These are phyloP conservation scores for Neurospora tetraspora DNA, from an alignment of 495 filamentous ascomycete species.

Conservation along the genomic window DNA sequence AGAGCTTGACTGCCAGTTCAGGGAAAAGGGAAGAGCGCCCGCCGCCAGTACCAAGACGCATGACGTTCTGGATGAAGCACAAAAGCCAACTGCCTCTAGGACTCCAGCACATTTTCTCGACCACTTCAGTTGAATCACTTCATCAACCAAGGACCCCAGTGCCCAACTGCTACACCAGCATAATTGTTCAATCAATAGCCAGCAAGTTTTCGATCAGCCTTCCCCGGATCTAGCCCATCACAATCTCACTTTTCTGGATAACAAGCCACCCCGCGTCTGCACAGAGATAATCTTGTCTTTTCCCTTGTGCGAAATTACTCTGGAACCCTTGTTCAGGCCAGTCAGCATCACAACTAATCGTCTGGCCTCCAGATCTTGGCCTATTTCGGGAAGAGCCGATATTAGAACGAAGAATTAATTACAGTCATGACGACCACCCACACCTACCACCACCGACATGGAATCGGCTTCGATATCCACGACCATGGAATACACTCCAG, in stretches of 20 bases:
- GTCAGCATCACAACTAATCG: neutral
- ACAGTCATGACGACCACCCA: conserved; percentile 16
- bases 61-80: neutral
- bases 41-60: neutral
- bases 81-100: neutral
- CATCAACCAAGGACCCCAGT: neutral
- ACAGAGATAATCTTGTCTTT: neutral
- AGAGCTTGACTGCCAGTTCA: neutral
- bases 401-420: conserved; percentile 9
- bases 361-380: conserved; percentile 11
- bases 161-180: conserved; percentile 19
- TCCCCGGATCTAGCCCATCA: conserved; percentile 7
- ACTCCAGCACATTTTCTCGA: neutral
- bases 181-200: conserved; percentile 19
- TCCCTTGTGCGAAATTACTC: neutral
- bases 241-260: conserved; percentile 1
- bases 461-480: conserved; percentile 14
- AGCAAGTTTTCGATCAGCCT: conserved; percentile 15
- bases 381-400: conserved; percentile 10
- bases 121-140: neutral
- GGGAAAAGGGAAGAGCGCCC: neutral
- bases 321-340: neutral
- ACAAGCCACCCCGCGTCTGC: neutral
- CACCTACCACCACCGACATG: conserved; percentile 3
- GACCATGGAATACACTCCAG: conserved; percentile 2